Percentiles rank a stretch among this genome's conserved stretches.
phyloP scores from a whole-genome alignment of 495 filamentous ascomycete species.

The Oidiodendron maius region DNA sequence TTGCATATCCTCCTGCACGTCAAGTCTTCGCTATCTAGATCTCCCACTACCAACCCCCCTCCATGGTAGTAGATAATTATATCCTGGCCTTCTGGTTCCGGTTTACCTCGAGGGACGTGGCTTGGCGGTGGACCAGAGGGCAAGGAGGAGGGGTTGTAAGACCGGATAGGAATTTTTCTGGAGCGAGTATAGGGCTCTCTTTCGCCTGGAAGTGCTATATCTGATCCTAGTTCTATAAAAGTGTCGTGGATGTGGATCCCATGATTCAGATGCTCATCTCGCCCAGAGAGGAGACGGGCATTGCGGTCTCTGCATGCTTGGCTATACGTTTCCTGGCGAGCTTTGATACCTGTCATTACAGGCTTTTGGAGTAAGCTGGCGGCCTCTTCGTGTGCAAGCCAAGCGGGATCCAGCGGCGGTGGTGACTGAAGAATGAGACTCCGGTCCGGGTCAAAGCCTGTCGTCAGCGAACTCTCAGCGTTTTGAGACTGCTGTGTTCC shows the following conservation, averaged over 20 bases:
- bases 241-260: slow-evolving; percentile 7
- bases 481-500: no score
- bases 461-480: no score
- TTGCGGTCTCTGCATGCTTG: slow-evolving; percentile 13
- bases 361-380: slow-evolving; percentile 8
- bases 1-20: slow-evolving; percentile 25
- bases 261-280: slow-evolving; percentile 8
- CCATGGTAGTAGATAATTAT: slow-evolving; percentile 29
- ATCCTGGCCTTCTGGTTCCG: background rate
- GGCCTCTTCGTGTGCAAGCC: slow-evolving; percentile 15
- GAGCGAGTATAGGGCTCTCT: no score
- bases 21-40: slow-evolving; percentile 27
- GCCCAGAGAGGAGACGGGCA: slow-evolving; percentile 5
- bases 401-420: slow-evolving; percentile 11
- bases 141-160: slow-evolving; percentile 6
- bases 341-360: background rate
- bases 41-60: slow-evolving; percentile 26
- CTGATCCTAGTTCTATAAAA: background rate
- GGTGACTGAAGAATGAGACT: slow-evolving; percentile 7
- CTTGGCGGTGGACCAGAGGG: background rate
- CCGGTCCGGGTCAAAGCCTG: slow-evolving; percentile 3
- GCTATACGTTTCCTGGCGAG: slow-evolving; percentile 10
- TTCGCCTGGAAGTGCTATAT: background rate
- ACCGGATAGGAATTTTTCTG: slow-evolving; percentile 12
- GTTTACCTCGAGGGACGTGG: background rate